phyloP scores from a whole-genome alignment of 78 protist species.

The Dictyostelium purpureum region DNA sequence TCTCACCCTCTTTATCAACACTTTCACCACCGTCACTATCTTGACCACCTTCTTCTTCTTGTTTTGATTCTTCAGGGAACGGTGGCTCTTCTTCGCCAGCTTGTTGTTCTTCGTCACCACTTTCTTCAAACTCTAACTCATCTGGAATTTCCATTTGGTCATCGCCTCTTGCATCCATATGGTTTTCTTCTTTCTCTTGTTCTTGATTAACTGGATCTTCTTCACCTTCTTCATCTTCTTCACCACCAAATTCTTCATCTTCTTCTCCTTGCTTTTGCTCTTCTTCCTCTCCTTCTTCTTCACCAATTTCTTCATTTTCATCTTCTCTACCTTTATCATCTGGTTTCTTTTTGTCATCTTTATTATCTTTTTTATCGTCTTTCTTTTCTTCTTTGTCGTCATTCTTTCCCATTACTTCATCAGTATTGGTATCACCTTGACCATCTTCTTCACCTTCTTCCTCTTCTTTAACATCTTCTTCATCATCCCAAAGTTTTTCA shows the following conservation, averaged over 20 bases:
- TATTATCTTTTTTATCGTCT: conserved; percentile 44
- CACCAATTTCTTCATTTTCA: conserved; percentile 58
- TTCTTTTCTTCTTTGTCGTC: conserved; percentile 23
- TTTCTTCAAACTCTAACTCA: conserved; percentile 46
- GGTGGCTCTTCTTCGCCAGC: conserved; percentile 21
- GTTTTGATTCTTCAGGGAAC: conserved; percentile 1
- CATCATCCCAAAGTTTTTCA: conserved; percentile 91
- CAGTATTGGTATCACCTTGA: conserved; percentile 35
- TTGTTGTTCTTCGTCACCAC: conserved; percentile 31
- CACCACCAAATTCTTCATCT: conserved; percentile 38
- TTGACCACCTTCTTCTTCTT: conserved; percentile 44
- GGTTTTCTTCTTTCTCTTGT: conserved; percentile 74
- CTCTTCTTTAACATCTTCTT: conserved; percentile 86
- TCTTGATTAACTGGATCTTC: conserved; percentile 34
- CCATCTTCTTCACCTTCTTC: conserved; percentile 84
- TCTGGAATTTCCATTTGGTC: conserved; percentile 77
- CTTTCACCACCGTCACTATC: conserved; percentile 37
- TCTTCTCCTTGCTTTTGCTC: conserved; percentile 61
- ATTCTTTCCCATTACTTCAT: conserved; percentile 63
- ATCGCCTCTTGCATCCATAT: conserved; percentile 64
- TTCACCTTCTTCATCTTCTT: conserved; percentile 67
- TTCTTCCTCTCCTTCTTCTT: background rate
- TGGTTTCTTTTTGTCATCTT: conserved; percentile 9
- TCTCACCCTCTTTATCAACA: conserved; percentile 29
- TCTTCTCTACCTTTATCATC: conserved; percentile 3